phyloP scores from a whole-genome alignment of 202 grass and related monocot species.

The Panicum virgatum region DNA sequence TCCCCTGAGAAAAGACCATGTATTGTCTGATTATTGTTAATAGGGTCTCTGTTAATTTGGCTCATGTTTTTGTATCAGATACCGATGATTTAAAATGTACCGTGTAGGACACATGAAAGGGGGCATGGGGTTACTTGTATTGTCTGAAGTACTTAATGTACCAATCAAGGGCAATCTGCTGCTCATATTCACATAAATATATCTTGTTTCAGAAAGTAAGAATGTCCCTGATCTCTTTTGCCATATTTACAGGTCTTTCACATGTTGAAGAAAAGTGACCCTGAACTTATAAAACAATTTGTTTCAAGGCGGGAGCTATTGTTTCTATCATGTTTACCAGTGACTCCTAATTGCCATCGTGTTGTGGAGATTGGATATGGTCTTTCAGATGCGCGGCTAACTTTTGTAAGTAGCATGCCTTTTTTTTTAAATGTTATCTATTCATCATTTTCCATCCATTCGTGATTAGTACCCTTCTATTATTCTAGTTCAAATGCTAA shows the following conservation, averaged over 20 bases:
- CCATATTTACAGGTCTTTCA: constrained; percentile 68
- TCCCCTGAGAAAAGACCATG: constrained; percentile 3
- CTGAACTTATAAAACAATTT: constrained; percentile 65
- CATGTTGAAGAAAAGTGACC: constrained; percentile 70
- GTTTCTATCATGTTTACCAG: constrained; percentile 76
- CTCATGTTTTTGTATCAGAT: constrained; percentile 8
- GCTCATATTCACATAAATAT: no score
- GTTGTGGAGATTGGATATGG: constrained; percentile 61
- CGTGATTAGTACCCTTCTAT: constrained; percentile 14
- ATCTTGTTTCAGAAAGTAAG: not conserved
- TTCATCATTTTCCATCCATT: not conserved
- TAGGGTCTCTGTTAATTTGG: constrained; percentile 14
- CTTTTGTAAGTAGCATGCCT: constrained; percentile 67
- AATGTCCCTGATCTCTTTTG: constrained; percentile 4
- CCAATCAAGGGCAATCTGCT: constrained; percentile 1
- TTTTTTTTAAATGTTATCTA: not conserved
- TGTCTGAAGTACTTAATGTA: constrained; percentile 19
- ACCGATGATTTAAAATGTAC: constrained; percentile 10
- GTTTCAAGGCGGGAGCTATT: constrained; percentile 61
- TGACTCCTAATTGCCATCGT: constrained; percentile 84
- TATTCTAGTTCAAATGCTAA: constrained; percentile 1
- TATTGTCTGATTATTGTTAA: constrained; percentile 17
- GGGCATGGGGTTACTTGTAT: not conserved
- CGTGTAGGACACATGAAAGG: not conserved
- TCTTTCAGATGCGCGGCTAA: constrained; percentile 68